Conservation (phyloP, 1,284 basidiomycete genomes). For the Cryptococcus hybrid region DNA sequence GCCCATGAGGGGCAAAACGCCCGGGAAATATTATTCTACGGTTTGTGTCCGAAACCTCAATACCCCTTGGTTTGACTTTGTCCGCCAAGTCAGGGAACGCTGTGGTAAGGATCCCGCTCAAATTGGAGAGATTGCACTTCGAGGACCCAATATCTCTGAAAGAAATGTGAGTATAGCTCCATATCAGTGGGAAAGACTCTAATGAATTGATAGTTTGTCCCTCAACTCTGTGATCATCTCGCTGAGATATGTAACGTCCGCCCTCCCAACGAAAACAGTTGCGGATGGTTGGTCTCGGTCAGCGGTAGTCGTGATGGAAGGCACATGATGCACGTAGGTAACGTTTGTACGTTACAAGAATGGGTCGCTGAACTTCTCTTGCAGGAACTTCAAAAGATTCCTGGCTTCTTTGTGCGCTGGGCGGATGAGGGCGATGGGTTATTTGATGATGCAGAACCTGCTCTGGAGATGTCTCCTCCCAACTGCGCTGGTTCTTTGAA, state of each 20-base stretch:
- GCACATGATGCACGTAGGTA: conserved; percentile 24
- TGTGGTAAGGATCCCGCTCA: conserved; percentile 9
- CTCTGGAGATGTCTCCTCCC: neutral
- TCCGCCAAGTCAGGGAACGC: neutral
- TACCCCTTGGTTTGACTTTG: neutral
- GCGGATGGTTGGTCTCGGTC: conserved; percentile 23
- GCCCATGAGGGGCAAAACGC: neutral
- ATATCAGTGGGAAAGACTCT: neutral
- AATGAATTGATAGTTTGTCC: conserved; percentile 23
- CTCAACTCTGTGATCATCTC: conserved; percentile 26
- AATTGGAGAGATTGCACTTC: conserved; percentile 9
- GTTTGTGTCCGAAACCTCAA: neutral
- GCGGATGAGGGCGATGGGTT: conserved; percentile 18
- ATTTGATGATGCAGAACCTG: conserved; percentile 1
- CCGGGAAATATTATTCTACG: neutral
- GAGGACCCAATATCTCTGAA: conserved; percentile 13
- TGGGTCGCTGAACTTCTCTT: neutral
- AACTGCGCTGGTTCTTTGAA: neutral
- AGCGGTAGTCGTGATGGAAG: conserved; percentile 12
- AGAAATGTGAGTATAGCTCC: conserved; percentile 19
- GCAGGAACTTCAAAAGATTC: conserved; percentile 24
- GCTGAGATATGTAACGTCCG: conserved; percentile 25
- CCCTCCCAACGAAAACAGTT: conserved; percentile 11
- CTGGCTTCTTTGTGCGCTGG: conserved; percentile 27
- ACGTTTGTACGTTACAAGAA: neutral